Evolutionary conservation across 768 basidiomycete genomes (phyloP), one percentile per base, ranked within the genome.

Genomic region (Hydnum rufescens): DNA sequence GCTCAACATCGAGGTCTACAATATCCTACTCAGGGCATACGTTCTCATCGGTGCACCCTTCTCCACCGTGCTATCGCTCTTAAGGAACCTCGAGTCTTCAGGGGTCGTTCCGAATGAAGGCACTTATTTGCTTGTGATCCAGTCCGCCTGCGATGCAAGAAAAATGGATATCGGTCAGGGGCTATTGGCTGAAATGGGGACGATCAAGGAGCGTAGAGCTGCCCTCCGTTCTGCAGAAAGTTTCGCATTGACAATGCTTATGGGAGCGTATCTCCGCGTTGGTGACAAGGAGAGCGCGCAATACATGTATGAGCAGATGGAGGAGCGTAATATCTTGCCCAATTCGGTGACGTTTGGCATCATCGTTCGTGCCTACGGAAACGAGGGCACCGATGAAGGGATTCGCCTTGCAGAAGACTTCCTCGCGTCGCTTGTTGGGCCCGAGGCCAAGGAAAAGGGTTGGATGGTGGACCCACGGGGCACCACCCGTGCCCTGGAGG

Each of bases 11-110:
- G 72, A 76, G 48, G 71, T 80, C 50, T 80, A 77, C 64, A 88
- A 88, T 63, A 76, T 76, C 25, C 70, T 95, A 25, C 66, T 93
- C 58, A 86, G 85, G 64, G 86, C 87, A 2, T 82, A 86, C 60
- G 74, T 93, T 51, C 68, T 81, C 46, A 73, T 85, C 32, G 86
- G 82, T 25, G 76, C 85, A 2, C 87, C 90, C 0, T 83, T 82
- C 58, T 63, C 64, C 30, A 62, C 75, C 26, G 78, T 89, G 36
- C 67, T 74, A 26, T 63, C 67, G 3, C 60, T 85, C 32, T 88
- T 89, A 64, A 66, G 70, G 42, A 18, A 52, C 51, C 65, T 87
- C 53, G 64, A 68, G 53, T 59, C 66, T 32, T 61, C 68, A 4
- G 71, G 72, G 2, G 61, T 80, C 16, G 68, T 69, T 34, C 82